These are phyloP conservation scores for Kodamaea fungicola DNA, from an alignment of 1,139 yeast species.

Conservation along the genomic window DNA sequence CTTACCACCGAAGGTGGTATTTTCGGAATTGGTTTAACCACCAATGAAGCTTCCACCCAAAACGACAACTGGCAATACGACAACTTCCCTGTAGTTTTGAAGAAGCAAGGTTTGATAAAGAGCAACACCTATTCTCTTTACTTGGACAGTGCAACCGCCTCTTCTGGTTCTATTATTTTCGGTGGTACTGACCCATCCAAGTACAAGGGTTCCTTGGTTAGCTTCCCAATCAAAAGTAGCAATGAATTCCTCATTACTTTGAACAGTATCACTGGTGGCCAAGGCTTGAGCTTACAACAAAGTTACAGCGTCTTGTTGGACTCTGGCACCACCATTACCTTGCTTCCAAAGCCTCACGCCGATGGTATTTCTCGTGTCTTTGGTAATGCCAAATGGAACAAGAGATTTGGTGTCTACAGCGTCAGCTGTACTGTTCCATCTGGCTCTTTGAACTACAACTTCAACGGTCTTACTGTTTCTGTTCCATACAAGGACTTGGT, in stretches of 20 bases:
- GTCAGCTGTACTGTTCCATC: constrained; percentile 2
- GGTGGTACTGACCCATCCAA: constrained; percentile 19
- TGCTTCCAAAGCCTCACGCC: constrained; percentile 43
- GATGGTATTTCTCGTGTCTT: constrained; percentile 27
- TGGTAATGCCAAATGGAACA: constrained; percentile 1
- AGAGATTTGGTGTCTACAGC: constrained; percentile 1
- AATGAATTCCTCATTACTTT: constrained; percentile 7
- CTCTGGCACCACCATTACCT: constrained; percentile 65
- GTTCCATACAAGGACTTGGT: constrained; percentile 2
- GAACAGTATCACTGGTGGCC: constrained; percentile 1
- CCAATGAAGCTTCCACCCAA: constrained; percentile 9
- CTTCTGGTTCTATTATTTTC: constrained; percentile 16
- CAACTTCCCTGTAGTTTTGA: constrained; percentile 20
- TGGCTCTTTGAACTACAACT: neutral
- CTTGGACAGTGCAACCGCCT: constrained; percentile 13
- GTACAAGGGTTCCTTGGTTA: constrained; percentile 14
- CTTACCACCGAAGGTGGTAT: constrained; percentile 12
- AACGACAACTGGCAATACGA: constrained; percentile 10
- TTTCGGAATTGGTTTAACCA: constrained; percentile 16
- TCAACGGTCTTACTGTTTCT: neutral
- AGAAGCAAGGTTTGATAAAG: constrained; percentile 15
- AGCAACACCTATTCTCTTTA: constrained; percentile 19
- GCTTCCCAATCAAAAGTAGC: constrained; percentile 6
- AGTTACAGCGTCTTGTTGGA: constrained; percentile 50
- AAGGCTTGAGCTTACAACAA: constrained; percentile 1